Conservation (phyloP, 2,329 filamentous ascomycete species). For the Pyrenochaeta sp. region DNA sequence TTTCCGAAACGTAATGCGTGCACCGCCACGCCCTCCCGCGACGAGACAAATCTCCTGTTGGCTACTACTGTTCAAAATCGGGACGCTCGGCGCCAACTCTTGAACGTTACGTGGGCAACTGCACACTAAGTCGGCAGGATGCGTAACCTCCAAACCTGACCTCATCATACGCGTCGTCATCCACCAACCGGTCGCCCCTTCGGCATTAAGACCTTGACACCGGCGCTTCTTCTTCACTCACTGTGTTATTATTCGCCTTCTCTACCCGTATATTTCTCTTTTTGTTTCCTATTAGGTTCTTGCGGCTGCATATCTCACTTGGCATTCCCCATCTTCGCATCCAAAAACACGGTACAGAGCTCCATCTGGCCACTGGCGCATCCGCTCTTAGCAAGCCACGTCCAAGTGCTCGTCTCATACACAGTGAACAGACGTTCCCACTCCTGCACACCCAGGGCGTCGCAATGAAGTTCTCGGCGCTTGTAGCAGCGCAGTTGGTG, state of each 20-base stretch:
- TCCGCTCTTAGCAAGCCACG: constrained; percentile 18
- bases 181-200: constrained; percentile 9
- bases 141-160: constrained; percentile 16
- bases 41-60: constrained; percentile 1
- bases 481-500: constrained; percentile 41
- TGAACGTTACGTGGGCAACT: constrained; percentile 15
- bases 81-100: constrained; percentile 8
- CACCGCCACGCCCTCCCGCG: constrained; percentile 11
- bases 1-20: constrained; percentile 9
- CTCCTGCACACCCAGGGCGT: constrained; percentile 1
- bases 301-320: constrained; percentile 1
- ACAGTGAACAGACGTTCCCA: constrained; percentile 15
- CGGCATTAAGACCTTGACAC: constrained; percentile 5
- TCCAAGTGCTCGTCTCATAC: constrained; percentile 4
- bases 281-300: constrained; percentile 6
- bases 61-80: constrained; percentile 1
- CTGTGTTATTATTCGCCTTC: constrained; percentile 5
- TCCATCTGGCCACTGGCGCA: constrained; percentile 23
- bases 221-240: constrained; percentile 5
- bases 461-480: constrained; percentile 42
- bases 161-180: constrained; percentile 27
- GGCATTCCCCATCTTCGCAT: constrained; percentile 1
- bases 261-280: background rate
- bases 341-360: constrained; percentile 5
- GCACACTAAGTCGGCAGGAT: constrained; percentile 14